These are phyloP conservation scores for Scytalidium sp. DNA, from an alignment of 2,329 filamentous ascomycete genomes.

Conservation along the genomic window DNA sequence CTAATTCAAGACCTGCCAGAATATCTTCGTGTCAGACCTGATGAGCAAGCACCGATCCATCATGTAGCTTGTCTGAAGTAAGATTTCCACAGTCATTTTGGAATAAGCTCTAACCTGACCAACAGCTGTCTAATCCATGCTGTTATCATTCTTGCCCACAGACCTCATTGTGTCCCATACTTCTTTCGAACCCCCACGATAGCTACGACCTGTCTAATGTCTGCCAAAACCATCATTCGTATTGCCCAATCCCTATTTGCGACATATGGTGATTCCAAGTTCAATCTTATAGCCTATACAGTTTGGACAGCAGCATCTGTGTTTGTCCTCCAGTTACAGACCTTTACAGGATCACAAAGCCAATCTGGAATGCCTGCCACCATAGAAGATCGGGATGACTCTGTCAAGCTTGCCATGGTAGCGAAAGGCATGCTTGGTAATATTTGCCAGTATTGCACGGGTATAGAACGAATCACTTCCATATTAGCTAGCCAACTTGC, in stretches of 20 bases:
- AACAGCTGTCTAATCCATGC: not conserved
- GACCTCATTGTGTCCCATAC: not conserved
- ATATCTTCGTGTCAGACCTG: not conserved
- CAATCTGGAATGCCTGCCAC: not conserved
- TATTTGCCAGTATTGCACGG: not conserved
- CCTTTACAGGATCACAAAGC: not conserved
- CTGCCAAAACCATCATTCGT: not conserved
- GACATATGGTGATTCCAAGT: not conserved
- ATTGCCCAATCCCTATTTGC: not conserved
- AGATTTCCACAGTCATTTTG: not conserved
- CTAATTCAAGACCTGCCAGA: not conserved
- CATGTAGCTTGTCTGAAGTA: not conserved
- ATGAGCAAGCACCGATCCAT: not conserved
- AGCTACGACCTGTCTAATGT: not conserved
- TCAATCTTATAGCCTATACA: not conserved
- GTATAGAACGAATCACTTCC: not conserved
- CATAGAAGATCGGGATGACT: not conserved
- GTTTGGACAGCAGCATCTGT: not conserved
- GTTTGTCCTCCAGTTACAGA: not conserved
- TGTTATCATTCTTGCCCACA: not conserved
- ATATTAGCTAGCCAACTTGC: not conserved
- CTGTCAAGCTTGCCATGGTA: not conserved
- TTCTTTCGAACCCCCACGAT: not conserved
- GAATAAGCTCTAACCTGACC: not conserved
- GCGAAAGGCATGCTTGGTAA: not conserved